Evolutionary conservation across 345 rosid species (phyloP).

Genomic region (Durio zibethinus): DNA sequence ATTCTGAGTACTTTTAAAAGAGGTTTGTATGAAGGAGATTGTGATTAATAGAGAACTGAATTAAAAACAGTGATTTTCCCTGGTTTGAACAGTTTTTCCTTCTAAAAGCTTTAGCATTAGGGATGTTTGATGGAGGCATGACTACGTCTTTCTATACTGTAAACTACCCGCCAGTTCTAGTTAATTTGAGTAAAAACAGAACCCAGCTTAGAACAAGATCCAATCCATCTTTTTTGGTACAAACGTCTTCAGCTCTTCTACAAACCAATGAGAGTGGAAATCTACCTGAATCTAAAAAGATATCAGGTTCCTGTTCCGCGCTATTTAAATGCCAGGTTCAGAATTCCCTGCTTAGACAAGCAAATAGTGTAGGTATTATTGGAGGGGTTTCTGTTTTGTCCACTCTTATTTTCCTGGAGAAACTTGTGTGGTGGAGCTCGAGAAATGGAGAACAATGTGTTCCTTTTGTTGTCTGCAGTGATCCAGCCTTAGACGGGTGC

Average conservation of each 20-base stretch:
- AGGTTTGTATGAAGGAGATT: not conserved
- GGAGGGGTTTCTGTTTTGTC: slow-evolving; percentile 49
- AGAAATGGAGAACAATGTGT: slow-evolving; percentile 31
- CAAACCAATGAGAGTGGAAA: slow-evolving; percentile 25
- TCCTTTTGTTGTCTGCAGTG: slow-evolving; percentile 47
- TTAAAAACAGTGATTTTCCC: not conserved
- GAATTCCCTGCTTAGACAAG: slow-evolving; percentile 24
- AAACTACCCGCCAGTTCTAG: slow-evolving; percentile 21
- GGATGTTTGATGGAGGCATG: slow-evolving; percentile 31
- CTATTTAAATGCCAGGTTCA: not conserved
- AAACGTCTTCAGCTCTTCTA: slow-evolving; percentile 20
- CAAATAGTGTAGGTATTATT: slow-evolving; percentile 42
- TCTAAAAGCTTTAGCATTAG: not conserved
- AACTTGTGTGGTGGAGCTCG: slow-evolving; percentile 42
- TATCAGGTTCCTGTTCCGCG: slow-evolving; percentile 14
- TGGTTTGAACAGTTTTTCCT: not conserved
- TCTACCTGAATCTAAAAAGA: slow-evolving; percentile 19
- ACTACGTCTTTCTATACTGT: slow-evolving; percentile 12
- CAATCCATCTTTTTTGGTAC: slow-evolving; percentile 14
- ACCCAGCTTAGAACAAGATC: slow-evolving; percentile 17
- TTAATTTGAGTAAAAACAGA: slow-evolving; percentile 18
- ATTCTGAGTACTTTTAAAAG: not conserved
- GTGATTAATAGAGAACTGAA: not conserved
- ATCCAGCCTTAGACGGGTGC: slow-evolving; percentile 22
- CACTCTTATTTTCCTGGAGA: slow-evolving; percentile 49